phyloP scores from a whole-genome alignment of 2,329 filamentous ascomycete genomes.

The Aspergillus fumigatus region DNA sequence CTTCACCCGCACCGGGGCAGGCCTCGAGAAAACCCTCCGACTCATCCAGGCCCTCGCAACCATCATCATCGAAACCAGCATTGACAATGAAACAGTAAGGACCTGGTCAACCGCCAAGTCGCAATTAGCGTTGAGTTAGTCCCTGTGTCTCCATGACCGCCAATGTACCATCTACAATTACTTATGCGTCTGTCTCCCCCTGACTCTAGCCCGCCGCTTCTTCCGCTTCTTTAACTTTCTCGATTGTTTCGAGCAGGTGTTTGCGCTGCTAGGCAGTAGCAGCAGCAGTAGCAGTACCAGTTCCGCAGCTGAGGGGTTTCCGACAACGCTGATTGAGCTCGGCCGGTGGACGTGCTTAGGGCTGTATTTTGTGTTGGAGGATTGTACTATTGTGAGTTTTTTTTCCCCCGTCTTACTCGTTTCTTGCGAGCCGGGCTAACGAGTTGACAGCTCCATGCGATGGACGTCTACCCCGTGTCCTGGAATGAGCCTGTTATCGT shows the following conservation, averaged over 20 bases:
- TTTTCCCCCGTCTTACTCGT: neutral
- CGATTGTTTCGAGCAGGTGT: slow-evolving; percentile 53
- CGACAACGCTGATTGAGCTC: slow-evolving; percentile 47
- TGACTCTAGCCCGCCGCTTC: slow-evolving; percentile 51
- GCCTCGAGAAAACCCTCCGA: slow-evolving; percentile 33
- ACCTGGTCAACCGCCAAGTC: slow-evolving; percentile 30
- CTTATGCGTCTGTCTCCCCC: neutral
- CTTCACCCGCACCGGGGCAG: slow-evolving; percentile 24
- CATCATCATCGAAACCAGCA: slow-evolving; percentile 15
- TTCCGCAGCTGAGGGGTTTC: slow-evolving; percentile 15
- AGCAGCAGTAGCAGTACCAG: too few relatives aligned
- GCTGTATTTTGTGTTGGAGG: slow-evolving; percentile 64
- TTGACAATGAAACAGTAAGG: slow-evolving; percentile 17
- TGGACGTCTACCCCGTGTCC: slow-evolving; percentile 44
- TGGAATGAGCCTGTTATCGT: slow-evolving; percentile 47
- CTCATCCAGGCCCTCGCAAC: slow-evolving; percentile 30
- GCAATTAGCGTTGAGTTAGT: slow-evolving; percentile 40
- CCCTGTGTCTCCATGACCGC: neutral
- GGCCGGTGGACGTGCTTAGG: slow-evolving; percentile 58
- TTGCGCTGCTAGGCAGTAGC: slow-evolving; percentile 31
- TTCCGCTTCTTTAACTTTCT: slow-evolving; percentile 67
- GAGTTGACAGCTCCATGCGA: slow-evolving; percentile 40
- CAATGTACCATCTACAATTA: neutral
- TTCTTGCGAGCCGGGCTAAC: slow-evolving; percentile 21
- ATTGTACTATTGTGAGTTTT: slow-evolving; percentile 55